These are phyloP conservation scores for Fraxinus xanthoxyloides DNA, from an alignment of 305 asterid species.

Conservation along the genomic window DNA sequence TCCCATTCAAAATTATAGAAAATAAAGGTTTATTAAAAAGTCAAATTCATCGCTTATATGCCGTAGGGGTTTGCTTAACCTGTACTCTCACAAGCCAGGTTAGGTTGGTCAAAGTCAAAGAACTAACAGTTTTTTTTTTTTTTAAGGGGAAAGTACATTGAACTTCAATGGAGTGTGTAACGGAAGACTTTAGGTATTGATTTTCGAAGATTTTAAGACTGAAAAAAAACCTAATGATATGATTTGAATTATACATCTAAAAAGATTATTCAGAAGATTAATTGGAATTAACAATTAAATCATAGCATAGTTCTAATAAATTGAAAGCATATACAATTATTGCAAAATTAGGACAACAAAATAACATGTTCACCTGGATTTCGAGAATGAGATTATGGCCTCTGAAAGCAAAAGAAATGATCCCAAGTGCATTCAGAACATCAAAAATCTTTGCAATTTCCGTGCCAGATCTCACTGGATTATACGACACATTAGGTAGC, in stretches of 20 bases:
- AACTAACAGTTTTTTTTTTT: not conserved
- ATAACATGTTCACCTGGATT: constrained; percentile 58
- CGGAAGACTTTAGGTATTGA: not conserved
- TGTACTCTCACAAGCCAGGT: not conserved
- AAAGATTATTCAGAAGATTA: not conserved
- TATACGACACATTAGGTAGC: constrained; percentile 58
- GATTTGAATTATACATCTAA: not conserved
- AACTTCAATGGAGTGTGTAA: not conserved
- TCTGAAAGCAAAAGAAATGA: constrained; percentile 81
- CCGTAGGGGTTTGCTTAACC: not conserved
- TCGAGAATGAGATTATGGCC: constrained; percentile 93
- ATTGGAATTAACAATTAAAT: not conserved
- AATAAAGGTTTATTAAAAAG: not conserved
- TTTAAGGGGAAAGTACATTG: not conserved
- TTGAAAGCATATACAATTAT: not conserved
- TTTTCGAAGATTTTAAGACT: not conserved
- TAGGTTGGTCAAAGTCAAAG: not conserved
- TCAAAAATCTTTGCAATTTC: constrained; percentile 48
- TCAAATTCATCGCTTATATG: not conserved
- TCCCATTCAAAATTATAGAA: not conserved
- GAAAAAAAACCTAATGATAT: not conserved
- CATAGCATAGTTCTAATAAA: not conserved
- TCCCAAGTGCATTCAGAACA: constrained; percentile 78
- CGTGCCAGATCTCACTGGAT: constrained; percentile 38
- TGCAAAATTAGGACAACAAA: not conserved